A percentile compares a stretch with the other conserved stretches of the same genome.
These are phyloP conservation scores for Aristolochia californica DNA, from an alignment of 164 flowering plant species.

Conservation along the genomic window DNA sequence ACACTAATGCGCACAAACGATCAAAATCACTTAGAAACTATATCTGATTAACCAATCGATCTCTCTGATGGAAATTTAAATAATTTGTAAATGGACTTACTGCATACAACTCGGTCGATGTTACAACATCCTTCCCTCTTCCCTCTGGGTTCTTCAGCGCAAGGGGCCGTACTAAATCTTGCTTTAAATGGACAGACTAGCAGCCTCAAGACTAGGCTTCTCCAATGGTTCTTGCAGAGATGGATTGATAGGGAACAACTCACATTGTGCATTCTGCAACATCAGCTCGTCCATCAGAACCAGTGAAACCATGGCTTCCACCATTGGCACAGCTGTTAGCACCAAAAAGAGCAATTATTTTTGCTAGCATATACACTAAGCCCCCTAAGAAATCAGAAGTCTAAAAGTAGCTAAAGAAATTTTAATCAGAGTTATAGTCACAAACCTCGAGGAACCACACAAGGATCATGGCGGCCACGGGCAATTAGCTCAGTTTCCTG, in stretches of 20 bases:
- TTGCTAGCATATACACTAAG: no score
- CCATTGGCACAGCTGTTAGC: slow-evolving; percentile 92
- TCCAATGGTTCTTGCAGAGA: slow-evolving; percentile 50
- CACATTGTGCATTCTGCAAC: slow-evolving; percentile 74
- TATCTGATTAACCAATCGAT: neutral
- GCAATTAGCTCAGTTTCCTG: slow-evolving; percentile 68
- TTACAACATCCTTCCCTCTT: neutral
- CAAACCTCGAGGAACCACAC: slow-evolving; percentile 82
- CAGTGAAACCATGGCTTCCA: slow-evolving; percentile 95
- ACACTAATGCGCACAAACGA: no score
- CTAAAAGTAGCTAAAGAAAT: neutral
- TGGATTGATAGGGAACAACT: slow-evolving; percentile 64
- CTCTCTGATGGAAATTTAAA: neutral
- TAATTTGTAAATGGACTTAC: neutral
- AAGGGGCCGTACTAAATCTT: neutral
- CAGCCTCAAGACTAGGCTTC: slow-evolving; percentile 17
- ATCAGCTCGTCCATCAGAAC: slow-evolving; percentile 85
- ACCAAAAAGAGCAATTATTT: neutral
- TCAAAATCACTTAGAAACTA: neutral
- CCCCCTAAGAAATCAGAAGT: neutral
- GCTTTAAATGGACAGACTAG: slow-evolving; percentile 8
- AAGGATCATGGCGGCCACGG: slow-evolving; percentile 92
- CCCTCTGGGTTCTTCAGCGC: neutral
- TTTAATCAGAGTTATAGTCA: neutral
- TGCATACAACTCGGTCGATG: neutral